Base-by-base conservation (phyloP, 1,284 basidiomycete species). In the Ustilago crameri region DNA sequence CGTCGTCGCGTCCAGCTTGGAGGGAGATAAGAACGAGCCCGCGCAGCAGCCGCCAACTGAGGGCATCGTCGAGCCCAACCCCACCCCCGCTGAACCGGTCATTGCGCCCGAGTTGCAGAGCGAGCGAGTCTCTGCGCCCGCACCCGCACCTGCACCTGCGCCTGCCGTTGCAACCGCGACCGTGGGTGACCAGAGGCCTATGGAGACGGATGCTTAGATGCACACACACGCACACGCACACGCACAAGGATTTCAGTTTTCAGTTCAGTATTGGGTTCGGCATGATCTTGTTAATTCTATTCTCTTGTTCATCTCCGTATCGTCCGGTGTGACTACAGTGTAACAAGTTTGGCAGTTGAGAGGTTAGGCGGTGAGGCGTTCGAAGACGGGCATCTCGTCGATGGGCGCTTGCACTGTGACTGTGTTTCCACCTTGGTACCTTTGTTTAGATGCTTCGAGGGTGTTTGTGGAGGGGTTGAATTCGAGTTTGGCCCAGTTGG, bases 61-160 rank as follows among this genome's bases (percentile, higher is more conserved):
- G 8, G 57, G 57, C 0, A 49, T 60, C 15, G 52, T 66, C 34
- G 63, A 66, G 40, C 57, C 63, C 4, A 52, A 51, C 20, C 63
- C 63, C 3, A 60, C 56, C 15, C 52, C 56, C 5, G 12, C 26
- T 2, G 44, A 45, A 15, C n/a, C 44, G 12, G 44, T 45, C 7
- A 45, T 45, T n/a, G 26, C 23, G 2, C 44, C 44, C 27, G 44
- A 45, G 18, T 23, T 45, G n/a, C 24, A 22, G 3, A 30, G n/a
- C 24, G 44, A 45, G 30, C 5, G 26, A 12, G 22, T 43, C 15
- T 12, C 47, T 24, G n/a, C n/a, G n/a, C n/a, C n/a, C n/a, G n/a
- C n/a, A n/a, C 32, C 14, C n/a, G 2, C 37, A 3, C 17, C 4
- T 9, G 26, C 55, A 9, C 1, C 26, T 24, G 43, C 43, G 3